phyloP scores from a whole-genome alignment of 1,284 basidiomycete species.

The Ceratobasidium sp. region DNA sequence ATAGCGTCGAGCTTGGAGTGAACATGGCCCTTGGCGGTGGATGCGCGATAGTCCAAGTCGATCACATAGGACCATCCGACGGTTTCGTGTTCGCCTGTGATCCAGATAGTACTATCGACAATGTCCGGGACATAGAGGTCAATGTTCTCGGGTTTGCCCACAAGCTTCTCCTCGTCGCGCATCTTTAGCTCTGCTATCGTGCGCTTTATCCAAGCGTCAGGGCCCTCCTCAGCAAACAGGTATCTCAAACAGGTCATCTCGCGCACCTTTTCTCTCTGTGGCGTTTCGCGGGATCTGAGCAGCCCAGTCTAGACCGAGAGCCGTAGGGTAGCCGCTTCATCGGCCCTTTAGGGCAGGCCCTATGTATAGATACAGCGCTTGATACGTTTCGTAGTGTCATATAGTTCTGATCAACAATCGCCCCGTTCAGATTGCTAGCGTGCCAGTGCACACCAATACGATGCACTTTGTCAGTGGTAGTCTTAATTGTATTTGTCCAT shows the following conservation, averaged over 20 bases:
- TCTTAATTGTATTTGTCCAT: too few species aligned
- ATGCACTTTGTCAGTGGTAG: too few species aligned
- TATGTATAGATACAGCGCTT: not conserved
- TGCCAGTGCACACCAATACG: too few species aligned
- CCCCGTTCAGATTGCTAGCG: not conserved
- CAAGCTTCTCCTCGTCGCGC: not conserved
- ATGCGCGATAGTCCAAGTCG: slow-evolving; percentile 32
- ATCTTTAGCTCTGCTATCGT: not conserved
- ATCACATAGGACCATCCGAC: slow-evolving; percentile 17
- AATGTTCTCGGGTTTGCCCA: too few species aligned
- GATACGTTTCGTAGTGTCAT: slow-evolving; percentile 9
- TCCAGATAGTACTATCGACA: not conserved
- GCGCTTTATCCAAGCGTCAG: not conserved
- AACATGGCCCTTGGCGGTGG: slow-evolving; percentile 19
- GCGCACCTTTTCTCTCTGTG: not conserved
- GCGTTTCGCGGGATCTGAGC: not conserved
- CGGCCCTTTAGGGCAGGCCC: slow-evolving; percentile 12
- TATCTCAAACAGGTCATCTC: too few species aligned
- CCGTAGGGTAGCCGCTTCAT: not conserved
- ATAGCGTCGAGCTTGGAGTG: slow-evolving; percentile 30
- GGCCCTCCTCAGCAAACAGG: too few species aligned
- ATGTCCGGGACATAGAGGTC: not conserved
- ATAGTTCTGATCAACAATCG: slow-evolving; percentile 6
- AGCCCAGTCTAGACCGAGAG: not conserved
- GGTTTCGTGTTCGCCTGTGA: not conserved